phyloP scores from a whole-genome alignment of 2,329 filamentous ascomycete genomes.

The Exutisphaerella laricina region DNA sequence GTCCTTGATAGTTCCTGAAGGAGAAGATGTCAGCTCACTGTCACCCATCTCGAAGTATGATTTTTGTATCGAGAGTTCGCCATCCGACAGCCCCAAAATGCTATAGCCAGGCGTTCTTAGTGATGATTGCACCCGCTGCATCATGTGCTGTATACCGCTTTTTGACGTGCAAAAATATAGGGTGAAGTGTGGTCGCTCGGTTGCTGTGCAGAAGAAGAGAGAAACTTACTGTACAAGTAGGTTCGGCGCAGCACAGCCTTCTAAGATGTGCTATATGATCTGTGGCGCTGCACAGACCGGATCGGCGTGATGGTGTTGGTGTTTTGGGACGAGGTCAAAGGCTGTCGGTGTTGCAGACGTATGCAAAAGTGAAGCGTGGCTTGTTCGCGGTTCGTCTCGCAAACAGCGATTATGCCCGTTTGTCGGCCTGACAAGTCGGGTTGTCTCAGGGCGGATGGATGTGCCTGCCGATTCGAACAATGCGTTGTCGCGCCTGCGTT shows the following conservation, averaged over 20 bases:
- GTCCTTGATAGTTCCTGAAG: conserved; percentile 2
- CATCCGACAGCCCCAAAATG: conserved; percentile 4
- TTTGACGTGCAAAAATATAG: neutral
- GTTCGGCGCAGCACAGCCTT: neutral
- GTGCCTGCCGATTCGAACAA: neutral
- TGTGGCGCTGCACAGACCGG: neutral
- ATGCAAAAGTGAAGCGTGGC: neutral
- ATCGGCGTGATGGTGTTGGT: neutral
- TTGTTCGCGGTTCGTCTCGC: conserved; percentile 3
- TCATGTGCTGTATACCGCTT: neutral
- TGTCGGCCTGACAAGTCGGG: neutral
- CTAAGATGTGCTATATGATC: neutral
- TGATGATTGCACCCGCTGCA: neutral
- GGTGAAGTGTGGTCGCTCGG: neutral
- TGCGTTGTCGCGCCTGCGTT: neutral
- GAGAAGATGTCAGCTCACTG: conserved; percentile 7
- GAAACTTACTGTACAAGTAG: neutral
- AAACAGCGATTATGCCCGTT: conserved; percentile 5
- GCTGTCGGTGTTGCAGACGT: neutral
- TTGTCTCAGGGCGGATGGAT: neutral
- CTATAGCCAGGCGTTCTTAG: neutral
- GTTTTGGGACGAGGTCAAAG: neutral
- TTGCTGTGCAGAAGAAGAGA: neutral
- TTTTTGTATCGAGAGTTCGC: neutral
- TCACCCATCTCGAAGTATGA: conserved; percentile 1